These are phyloP conservation scores for Hyaloscypha bicolor DNA, from an alignment of 495 filamentous ascomycete genomes.

Conservation along the genomic window DNA sequence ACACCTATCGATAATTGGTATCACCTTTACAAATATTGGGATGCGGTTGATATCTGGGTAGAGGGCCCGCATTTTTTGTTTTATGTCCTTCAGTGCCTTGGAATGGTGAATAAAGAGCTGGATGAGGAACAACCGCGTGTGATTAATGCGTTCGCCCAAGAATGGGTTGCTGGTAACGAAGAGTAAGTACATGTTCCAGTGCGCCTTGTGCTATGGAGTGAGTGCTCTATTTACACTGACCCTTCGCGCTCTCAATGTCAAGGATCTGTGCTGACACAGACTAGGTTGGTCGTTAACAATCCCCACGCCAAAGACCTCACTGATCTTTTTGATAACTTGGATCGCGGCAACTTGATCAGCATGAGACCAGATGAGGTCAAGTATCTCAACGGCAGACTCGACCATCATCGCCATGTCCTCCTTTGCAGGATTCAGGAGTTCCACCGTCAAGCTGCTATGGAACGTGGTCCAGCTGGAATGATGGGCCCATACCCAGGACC, in stretches of 20 bases:
- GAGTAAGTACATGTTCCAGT: not conserved
- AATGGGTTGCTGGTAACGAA: slow-evolving; percentile 16
- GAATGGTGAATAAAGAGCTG: slow-evolving; percentile 1
- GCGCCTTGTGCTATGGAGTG: too few species aligned
- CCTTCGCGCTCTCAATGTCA: not conserved
- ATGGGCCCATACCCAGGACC: not conserved
- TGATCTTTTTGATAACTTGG: not conserved
- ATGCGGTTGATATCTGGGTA: slow-evolving; percentile 50
- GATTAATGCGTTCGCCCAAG: slow-evolving; percentile 17
- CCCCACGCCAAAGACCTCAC: slow-evolving; percentile 1
- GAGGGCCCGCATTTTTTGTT: slow-evolving; percentile 48
- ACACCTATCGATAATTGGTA: slow-evolving; percentile 27
- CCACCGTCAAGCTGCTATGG: not conserved
- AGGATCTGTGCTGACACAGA: not conserved
- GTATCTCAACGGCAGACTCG: not conserved
- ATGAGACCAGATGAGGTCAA: not conserved
- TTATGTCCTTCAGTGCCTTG: slow-evolving; percentile 34
- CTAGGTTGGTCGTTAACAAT: not conserved
- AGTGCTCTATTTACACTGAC: too few species aligned
- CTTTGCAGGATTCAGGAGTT: not conserved
- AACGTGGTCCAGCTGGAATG: not conserved
- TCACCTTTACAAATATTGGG: slow-evolving; percentile 55
- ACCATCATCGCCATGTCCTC: not conserved
- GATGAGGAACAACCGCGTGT: not conserved
- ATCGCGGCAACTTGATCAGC: not conserved